Base-by-base conservation (phyloP, 495 filamentous ascomycete species). In the Trichocladium uniseriatum region DNA sequence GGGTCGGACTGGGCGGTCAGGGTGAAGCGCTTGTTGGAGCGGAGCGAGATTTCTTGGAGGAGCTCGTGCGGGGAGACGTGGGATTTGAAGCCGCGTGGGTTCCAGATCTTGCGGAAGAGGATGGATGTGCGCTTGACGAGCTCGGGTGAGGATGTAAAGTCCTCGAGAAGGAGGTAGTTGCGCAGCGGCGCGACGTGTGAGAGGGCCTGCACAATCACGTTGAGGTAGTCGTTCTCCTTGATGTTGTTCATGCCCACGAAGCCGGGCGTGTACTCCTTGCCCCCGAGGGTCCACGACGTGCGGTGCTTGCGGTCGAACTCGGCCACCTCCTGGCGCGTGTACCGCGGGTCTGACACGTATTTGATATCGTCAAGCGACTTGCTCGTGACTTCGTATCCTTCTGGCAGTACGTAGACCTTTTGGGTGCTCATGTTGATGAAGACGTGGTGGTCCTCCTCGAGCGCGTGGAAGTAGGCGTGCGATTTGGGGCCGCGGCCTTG, bases 161-260 rank as follows among this genome's bases (percentile, higher is more conserved):
- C 76, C 66, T 95, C 88, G 4, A 96, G 79, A 61, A 99, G 82
- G 67, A 96, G 82, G 68, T 79, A 96, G 61, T 97, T 96, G 28
- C 94, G 84, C 43, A 99, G 75, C 1, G 94, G 92, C 5, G 81
- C 67, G 19, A 95, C 87, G 68, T 99, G 92, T 1, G 90, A 82
- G 13, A 99, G 75, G 11, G 92, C 81, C 59, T 99, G 94, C n/a
- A 92, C 81, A 6, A 96, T 80, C 6, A 95, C 91, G 61, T 99
- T 99, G 56, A 97, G 76, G 67, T 97, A 99, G 68, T 99, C 92
- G 68, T 99, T 99, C 41, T 87, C 88, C 65, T 99, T 99, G 73
- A 99, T 97, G 65, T 99, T 96, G 72, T 99, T 97, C 83, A 99
- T 89, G 51, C 92, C 92, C 53, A 99, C 89, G 63, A 95, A 99